Evolutionary conservation across 306 rosid genomes (phyloP).

Genomic region (Dalbergia oliveri): DNA sequence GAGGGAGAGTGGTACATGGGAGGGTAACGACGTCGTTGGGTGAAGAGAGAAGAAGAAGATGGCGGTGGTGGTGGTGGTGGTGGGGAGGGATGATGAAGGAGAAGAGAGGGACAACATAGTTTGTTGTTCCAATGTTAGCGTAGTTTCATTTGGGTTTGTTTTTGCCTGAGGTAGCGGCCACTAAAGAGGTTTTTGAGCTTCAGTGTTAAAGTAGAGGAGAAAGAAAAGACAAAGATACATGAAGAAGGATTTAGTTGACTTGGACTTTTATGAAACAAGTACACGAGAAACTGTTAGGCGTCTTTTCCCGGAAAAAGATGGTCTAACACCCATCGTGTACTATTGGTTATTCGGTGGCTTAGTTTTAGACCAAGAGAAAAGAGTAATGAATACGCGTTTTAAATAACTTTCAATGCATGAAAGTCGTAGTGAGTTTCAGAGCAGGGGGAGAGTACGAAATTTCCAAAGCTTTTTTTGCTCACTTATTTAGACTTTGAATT

Average conservation of each 20-base stretch:
- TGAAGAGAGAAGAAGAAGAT: conserved; percentile 39
- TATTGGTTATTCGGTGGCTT: no score
- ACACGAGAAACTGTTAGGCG: not conserved
- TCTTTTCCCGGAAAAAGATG: no score
- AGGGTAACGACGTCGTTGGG: conserved; percentile 48
- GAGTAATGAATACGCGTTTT: no score
- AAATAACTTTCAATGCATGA: no score
- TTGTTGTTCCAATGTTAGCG: not conserved
- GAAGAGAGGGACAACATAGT: conserved; percentile 31
- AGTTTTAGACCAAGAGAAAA: no score
- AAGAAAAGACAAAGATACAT: not conserved
- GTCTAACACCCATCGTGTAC: no score
- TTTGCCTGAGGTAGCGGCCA: not conserved
- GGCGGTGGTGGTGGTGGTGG: not conserved
- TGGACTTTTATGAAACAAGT: conserved; percentile 31
- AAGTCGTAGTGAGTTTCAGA: no score
- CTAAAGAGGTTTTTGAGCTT: conserved; percentile 30
- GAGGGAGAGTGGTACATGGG: conserved; percentile 38
- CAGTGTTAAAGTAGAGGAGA: not conserved
- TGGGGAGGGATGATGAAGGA: not conserved
- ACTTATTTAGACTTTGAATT: no score
- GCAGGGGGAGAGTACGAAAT: no score
- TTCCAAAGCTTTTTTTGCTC: no score
- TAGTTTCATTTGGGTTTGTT: conserved; percentile 3
- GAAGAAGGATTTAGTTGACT: conserved; percentile 50